Base-by-base conservation (phyloP, 1,284 basidiomycete genomes). In the Neonothopanus nambi region DNA sequence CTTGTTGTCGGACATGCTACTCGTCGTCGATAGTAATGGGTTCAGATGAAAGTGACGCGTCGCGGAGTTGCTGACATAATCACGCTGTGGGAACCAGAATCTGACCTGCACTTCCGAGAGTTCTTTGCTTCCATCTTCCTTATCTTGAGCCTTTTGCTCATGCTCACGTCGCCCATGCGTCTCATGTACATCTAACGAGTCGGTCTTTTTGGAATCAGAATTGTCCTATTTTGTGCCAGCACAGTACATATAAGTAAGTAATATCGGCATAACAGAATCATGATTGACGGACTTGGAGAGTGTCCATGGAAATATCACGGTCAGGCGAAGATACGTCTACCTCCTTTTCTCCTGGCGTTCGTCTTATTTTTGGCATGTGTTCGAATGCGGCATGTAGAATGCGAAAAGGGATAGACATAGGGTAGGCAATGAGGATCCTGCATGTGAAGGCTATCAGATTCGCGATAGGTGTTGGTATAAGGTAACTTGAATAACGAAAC, bases 1-100 rank as follows among this genome's bases (percentile, higher is more conserved):
- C 73, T 85, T 88, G 67, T 78, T 78, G 60, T 91, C 89, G 36
- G 87, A 77, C 88, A 91, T 91, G 64, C 68, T 76, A 62, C 71
- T 57, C 54, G 65, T 57, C 66, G 69, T 57, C 69, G 68, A 60
- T 70, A 65, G 63, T 69, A 67, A 58, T 62, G 51, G 39, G 54
- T 33, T 53, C 55, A 63, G 66, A 67, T 67, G 58, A 57, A 55
- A 82, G 71, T 86, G 84, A 88, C 87, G 87, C 87, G 87, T 86
- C 82, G 76, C 70, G 72, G 63, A 60, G 57, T 65, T 78, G 63
- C 78, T 77, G 67, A 57, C 75, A 44, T 43, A 15, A 33, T 36
- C 42, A 38, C 40, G 18, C 33, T 33, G 35, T 45, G 23, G 8
- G 18, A 36, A 12, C 55, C 55, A 57, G 23, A 50, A 39, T 13